Percentiles rank a stretch among this genome's conserved stretches.
Evolutionary conservation across 495 filamentous ascomycete genomes (phyloP).

Genomic region (Gamarada debralockiae): DNA sequence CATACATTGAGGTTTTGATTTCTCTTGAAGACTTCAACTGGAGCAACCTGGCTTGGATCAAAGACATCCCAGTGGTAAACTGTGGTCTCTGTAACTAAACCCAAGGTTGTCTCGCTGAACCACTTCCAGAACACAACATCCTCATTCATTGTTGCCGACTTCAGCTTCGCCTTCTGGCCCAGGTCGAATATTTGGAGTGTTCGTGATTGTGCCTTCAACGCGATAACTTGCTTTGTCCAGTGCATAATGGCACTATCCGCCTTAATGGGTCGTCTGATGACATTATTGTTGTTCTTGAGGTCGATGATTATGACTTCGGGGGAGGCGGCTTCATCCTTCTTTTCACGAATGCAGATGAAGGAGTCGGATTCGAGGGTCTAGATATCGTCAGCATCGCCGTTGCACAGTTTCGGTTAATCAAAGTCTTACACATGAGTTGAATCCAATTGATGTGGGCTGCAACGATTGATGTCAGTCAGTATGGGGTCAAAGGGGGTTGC

Average conservation of each 20-base stretch:
- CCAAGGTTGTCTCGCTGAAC: conserved; percentile 83
- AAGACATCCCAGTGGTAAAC: conserved; percentile 99
- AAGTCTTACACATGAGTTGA: conserved; percentile 87
- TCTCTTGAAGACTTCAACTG: conserved; percentile 88
- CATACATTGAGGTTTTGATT: conserved; percentile 82
- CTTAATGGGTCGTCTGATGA: conserved; percentile 93
- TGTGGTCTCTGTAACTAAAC: conserved; percentile 81
- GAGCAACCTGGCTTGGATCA: conserved; percentile 68
- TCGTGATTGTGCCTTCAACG: conserved; percentile 83
- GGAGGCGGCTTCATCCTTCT: conserved; percentile 70
- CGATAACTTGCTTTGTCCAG: conserved; percentile 93
- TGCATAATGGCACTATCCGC: conserved; percentile 99
- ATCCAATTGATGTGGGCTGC: conserved; percentile 82
- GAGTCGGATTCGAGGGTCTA: conserved; percentile 97
- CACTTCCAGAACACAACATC: conserved; percentile 99
- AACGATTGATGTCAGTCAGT: conserved; percentile 35
- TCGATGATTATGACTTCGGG: conserved; percentile 97
- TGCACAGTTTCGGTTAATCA: neutral
- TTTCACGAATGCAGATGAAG: conserved; percentile 93
- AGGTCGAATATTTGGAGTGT: conserved; percentile 99
- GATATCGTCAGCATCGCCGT: neutral
- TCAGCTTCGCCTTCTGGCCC: conserved; percentile 82
- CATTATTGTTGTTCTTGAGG: conserved; percentile 81
- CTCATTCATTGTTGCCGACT: conserved; percentile 91
- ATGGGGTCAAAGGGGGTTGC: conserved; percentile 13